Evolutionary conservation across 805 yeast genomes (phyloP).

Genomic region (Monosporozyma yasuniensis): DNA sequence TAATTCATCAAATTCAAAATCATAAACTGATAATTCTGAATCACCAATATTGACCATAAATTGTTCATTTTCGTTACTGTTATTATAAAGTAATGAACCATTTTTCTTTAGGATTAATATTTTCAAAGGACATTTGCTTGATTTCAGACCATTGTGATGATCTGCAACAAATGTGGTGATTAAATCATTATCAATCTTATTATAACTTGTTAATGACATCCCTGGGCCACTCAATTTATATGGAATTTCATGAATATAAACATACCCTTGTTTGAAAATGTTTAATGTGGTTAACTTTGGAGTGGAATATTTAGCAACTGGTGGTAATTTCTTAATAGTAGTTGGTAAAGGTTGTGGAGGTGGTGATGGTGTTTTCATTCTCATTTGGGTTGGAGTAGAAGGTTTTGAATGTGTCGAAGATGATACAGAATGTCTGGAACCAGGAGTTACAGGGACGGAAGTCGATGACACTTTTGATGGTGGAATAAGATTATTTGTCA

Average conservation of each 20-base stretch:
- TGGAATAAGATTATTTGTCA: neutral
- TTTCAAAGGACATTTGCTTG: slow-evolving; percentile 6
- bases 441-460: neutral
- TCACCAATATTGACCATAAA: slow-evolving; percentile 30
- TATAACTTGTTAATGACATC: slow-evolving; percentile 18
- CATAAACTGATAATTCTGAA: slow-evolving; percentile 62
- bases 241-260: slow-evolving; percentile 22
- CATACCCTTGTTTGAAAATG: slow-evolving; percentile 23
- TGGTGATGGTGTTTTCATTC: neutral
- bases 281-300: neutral
- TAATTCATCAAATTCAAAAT: slow-evolving; percentile 62
- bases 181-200: slow-evolving; percentile 19
- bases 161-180: slow-evolving; percentile 18
- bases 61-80: neutral
- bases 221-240: slow-evolving; percentile 19
- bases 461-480: neutral
- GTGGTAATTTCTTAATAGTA: neutral
- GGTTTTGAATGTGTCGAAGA: neutral
- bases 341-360: neutral
- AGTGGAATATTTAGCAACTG: neutral
- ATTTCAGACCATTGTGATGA: slow-evolving; percentile 9
- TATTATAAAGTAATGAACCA: slow-evolving; percentile 16
- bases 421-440: neutral
- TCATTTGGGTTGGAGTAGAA: neutral
- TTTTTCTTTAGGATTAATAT: slow-evolving; percentile 14